Base-by-base conservation (phyloP, 2,329 filamentous ascomycete species). In the Aspergillus amoenus region DNA sequence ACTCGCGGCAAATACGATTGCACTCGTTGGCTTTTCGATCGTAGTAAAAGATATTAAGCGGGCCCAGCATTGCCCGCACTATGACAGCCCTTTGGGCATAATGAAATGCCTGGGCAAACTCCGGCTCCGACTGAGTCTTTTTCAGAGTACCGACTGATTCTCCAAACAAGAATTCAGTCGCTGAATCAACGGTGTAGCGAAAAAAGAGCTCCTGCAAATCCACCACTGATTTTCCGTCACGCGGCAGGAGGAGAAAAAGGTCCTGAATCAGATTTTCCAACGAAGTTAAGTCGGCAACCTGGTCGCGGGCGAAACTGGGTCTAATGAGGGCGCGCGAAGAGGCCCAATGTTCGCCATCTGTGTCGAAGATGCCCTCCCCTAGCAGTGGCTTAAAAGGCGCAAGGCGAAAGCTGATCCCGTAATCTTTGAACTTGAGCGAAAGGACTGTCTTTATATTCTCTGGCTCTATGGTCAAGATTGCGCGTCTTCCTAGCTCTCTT, bases 81-180 rank as follows among this genome's bases (percentile, higher is more conserved):
- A 62, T 58, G 5, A 72, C 56, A 6, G 61, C 64, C 0, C 64
- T 59, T 44, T 66, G 65, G 12, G 66, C 62, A 42, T 64, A 61
- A 39, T 74, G 66, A 47, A 76, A 76, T 7, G 66, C 58, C 3
- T 49, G 43, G 1, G 61, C 61, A 37, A 69, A 69, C 4, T 60
- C 55, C 37, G 40, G 27, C 27, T 60, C 56, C 15, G 69, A 66
- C 2, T 34, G 44, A 0, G 48, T 49, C 39, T 66, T 63, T 32
- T 54, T 42, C 84, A 83, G 49, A 81, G 30, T 44, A 7, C 30
- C 40, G 15, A 43, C 39, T n/a, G 5, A 84, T 84, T 78, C 63
- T 8, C 92, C 92, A 2, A 96, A 82, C 18, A 96, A 76, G 70
- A 96, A 96, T 64, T 94, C 89, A 0, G 91, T 96, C 2, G 90